These are phyloP conservation scores for Haplosporangium sp. DNA, from an alignment of 371 early-diverging fungal genomes.

Conservation along the genomic window DNA sequence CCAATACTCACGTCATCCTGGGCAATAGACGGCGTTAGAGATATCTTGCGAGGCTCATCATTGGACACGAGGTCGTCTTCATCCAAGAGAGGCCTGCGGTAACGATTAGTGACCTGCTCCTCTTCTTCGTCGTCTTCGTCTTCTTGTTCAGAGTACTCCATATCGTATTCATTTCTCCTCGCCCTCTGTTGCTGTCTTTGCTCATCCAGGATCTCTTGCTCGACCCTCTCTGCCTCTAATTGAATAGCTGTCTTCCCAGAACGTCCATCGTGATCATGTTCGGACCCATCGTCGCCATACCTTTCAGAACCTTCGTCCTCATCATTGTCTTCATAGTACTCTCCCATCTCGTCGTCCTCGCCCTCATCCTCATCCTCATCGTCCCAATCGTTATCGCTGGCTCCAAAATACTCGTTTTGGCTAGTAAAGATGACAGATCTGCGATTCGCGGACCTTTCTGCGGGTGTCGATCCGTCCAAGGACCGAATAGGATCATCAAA, in stretches of 20 bases:
- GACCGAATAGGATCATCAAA: slow-evolving; percentile 51
- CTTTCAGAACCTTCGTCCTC: slow-evolving; percentile 30
- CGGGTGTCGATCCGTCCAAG: slow-evolving; percentile 25
- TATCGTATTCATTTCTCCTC: slow-evolving; percentile 9
- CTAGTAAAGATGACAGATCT: slow-evolving; percentile 45
- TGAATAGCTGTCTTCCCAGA: slow-evolving; percentile 29
- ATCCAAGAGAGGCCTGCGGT: slow-evolving; percentile 35
- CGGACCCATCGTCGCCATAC: slow-evolving; percentile 18
- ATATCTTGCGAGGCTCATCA: slow-evolving; percentile 52
- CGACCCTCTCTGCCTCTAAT: slow-evolving; percentile 40
- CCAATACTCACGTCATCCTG: slow-evolving; percentile 30
- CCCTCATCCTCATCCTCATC: slow-evolving; percentile 44
- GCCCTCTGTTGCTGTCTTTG: slow-evolving; percentile 18
- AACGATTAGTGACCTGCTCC: slow-evolving; percentile 19
- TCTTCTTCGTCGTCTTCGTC: slow-evolving; percentile 19
- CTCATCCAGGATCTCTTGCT: slow-evolving; percentile 50
- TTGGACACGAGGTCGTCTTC: slow-evolving; percentile 42
- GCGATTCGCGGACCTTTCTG: slow-evolving; percentile 24
- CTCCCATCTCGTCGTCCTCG: slow-evolving; percentile 37
- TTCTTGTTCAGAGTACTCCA: slow-evolving; percentile 22
- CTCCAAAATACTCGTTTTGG: slow-evolving; percentile 46
- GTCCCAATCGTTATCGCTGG: slow-evolving; percentile 57
- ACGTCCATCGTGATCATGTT: slow-evolving; percentile 7
- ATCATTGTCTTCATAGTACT: slow-evolving; percentile 56
- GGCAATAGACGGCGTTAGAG: slow-evolving; percentile 50